Conservation (phyloP, 495 filamentous ascomycete species). For the Penicillium lagena region DNA sequence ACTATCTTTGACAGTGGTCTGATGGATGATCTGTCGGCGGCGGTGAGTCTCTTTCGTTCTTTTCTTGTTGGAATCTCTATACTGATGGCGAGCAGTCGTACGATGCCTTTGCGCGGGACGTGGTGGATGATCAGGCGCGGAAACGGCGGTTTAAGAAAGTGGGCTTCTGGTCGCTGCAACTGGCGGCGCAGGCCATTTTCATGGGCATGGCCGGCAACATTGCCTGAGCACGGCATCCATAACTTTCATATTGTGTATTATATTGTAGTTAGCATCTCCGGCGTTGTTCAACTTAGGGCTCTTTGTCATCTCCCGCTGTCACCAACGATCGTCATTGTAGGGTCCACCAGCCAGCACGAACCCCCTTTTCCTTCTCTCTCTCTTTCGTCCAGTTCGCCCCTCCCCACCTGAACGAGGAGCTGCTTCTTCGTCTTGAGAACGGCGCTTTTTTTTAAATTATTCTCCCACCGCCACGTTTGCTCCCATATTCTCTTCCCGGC, state of each 20-base stretch:
- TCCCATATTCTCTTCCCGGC: too few relatives aligned
- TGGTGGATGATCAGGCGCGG: constrained; percentile 77
- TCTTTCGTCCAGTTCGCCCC: too few relatives aligned
- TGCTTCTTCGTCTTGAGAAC: too few relatives aligned
- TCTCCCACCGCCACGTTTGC: too few relatives aligned
- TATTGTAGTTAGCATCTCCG: not conserved
- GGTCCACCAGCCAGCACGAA: too few relatives aligned
- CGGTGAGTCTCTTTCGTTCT: constrained; percentile 41
- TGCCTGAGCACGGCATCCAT: constrained; percentile 32
- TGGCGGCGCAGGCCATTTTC: constrained; percentile 89
- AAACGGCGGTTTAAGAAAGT: constrained; percentile 90
- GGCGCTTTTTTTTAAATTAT: too few relatives aligned
- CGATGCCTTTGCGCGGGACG: constrained; percentile 81
- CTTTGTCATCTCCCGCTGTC: too few relatives aligned
- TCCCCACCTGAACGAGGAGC: too few relatives aligned
- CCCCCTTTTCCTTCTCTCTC: too few relatives aligned
- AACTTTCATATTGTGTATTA: constrained; percentile 14
- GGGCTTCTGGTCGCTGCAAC: constrained; percentile 87
- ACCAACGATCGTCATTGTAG: too few relatives aligned
- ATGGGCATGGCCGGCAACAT: constrained; percentile 90
- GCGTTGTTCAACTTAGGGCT: too few relatives aligned
- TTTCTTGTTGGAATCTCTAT: not conserved
- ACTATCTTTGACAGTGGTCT: constrained; percentile 89
- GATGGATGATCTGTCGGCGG: constrained; percentile 91
- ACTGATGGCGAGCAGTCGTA: constrained; percentile 55